Conservation (phyloP, 176 grass and related monocot genomes). For the Saccharum spontaneum region DNA sequence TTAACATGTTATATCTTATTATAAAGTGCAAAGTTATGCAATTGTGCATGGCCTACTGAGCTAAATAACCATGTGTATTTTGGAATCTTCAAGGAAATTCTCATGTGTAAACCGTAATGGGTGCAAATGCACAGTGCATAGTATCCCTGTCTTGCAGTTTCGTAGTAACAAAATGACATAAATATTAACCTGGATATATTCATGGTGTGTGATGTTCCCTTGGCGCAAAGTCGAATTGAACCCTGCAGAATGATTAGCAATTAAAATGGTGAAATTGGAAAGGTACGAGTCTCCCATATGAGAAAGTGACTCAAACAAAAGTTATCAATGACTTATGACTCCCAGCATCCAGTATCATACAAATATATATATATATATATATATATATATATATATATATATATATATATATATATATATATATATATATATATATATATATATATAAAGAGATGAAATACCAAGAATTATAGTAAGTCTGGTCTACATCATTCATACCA, state of each 20-base stretch:
- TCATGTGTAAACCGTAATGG: conserved; percentile 9
- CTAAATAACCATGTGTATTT: not conserved
- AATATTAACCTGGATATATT: conserved; percentile 88
- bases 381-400: too few relatives aligned
- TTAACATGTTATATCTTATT: not conserved
- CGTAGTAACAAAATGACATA: not conserved
- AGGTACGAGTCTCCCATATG: not conserved
- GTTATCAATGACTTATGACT: not conserved
- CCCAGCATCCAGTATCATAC: not conserved
- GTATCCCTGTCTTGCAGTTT: not conserved
- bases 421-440: too few relatives aligned
- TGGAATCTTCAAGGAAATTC: not conserved
- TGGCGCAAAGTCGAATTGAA: conserved; percentile 98
- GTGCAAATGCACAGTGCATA: conserved; percentile 14
- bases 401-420: too few relatives aligned
- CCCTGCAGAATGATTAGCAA: conserved; percentile 53
- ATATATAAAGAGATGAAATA: not conserved
- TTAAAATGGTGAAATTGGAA: conserved; percentile 34
- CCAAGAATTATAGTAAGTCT: not conserved
- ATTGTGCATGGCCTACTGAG: not conserved
- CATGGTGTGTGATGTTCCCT: conserved; percentile 96
- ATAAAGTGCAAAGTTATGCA: not conserved
- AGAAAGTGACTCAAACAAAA: not conserved
- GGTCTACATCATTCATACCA: not conserved
- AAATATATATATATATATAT: not conserved